These are phyloP conservation scores for Bocquillonia castaneifolia DNA, from an alignment of 441 rosid species.

Conservation along the genomic window DNA sequence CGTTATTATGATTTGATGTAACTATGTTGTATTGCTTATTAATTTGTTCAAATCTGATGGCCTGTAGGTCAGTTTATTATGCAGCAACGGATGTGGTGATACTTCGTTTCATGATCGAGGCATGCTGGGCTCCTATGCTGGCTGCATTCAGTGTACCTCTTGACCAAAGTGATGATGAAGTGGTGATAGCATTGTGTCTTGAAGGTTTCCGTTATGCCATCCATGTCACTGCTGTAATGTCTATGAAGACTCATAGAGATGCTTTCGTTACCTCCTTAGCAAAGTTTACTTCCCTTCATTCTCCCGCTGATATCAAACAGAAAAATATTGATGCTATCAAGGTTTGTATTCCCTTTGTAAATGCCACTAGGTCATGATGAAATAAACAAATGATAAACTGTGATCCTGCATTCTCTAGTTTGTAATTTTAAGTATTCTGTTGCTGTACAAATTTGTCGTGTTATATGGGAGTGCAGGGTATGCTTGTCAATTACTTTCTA, in stretches of 20 bases:
- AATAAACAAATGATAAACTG: neutral
- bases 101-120: slow-evolving; percentile 97
- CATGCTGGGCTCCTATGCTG: slow-evolving; percentile 99
- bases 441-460: neutral
- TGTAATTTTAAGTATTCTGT: neutral
- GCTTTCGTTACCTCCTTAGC: slow-evolving; percentile 98
- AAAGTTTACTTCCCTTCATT: slow-evolving; percentile 94
- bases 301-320: slow-evolving; percentile 96
- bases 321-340: slow-evolving; percentile 87
- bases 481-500: neutral
- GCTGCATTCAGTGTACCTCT: slow-evolving; percentile 99
- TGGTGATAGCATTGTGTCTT: slow-evolving; percentile 68
- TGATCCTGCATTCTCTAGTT: neutral
- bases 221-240: slow-evolving; percentile 95
- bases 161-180: slow-evolving; percentile 94
- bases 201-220: slow-evolving; percentile 93
- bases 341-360: slow-evolving; percentile 42
- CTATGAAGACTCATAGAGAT: slow-evolving; percentile 99
- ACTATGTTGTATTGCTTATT: slow-evolving; percentile 16
- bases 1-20: slow-evolving; percentile 1
- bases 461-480: neutral
- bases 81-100: slow-evolving; percentile 94
- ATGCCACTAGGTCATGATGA: neutral
- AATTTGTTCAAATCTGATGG: slow-evolving; percentile 28
- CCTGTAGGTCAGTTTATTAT: slow-evolving; percentile 92